phyloP scores from a whole-genome alignment of 257 asterid genomes.

The Linderniella brevidens region DNA sequence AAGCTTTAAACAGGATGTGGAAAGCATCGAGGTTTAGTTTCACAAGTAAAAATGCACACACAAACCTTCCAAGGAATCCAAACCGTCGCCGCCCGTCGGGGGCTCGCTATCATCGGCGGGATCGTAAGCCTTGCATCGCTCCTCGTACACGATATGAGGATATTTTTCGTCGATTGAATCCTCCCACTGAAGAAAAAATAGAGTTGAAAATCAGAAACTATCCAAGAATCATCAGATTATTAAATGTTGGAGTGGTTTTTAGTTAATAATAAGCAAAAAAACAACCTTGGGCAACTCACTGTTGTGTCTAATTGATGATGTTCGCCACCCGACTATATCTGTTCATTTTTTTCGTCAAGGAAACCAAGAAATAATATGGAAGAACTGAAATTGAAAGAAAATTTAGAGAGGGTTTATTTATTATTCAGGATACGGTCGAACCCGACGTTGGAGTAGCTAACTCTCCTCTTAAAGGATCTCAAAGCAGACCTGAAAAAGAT shows the following conservation, averaged over 20 bases:
- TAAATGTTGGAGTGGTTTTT: background rate
- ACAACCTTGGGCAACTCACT: conserved; percentile 83
- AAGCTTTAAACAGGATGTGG: conserved; percentile 4
- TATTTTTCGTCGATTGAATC: conserved; percentile 60
- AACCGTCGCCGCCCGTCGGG: conserved; percentile 22
- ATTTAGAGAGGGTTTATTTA: conserved; percentile 1
- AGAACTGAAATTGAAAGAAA: conserved; percentile 6
- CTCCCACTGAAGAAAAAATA: conserved; percentile 57
- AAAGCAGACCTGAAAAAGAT: conserved; percentile 70
- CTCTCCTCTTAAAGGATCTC: conserved; percentile 70
- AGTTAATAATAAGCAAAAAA: no score
- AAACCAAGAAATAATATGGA: conserved; percentile 10
- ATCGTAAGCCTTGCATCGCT: conserved; percentile 78
- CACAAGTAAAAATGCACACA: background rate
- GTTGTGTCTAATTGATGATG: conserved; percentile 85
- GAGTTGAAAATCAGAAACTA: conserved; percentile 8
- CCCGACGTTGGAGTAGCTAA: conserved; percentile 80
- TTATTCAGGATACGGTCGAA: conserved; percentile 79
- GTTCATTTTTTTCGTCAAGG: conserved; percentile 18
- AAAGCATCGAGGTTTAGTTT: background rate
- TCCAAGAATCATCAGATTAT: conserved; percentile 2
- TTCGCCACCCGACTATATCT: conserved; percentile 99
- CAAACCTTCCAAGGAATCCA: conserved; percentile 79
- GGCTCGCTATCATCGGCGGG: conserved; percentile 34
- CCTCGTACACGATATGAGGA: conserved; percentile 91